A percentile compares a stretch with the other conserved stretches of the same genome.
phyloP scores from a whole-genome alignment of 2,329 filamentous ascomycete species.

The Colletotrichum aenigma region DNA sequence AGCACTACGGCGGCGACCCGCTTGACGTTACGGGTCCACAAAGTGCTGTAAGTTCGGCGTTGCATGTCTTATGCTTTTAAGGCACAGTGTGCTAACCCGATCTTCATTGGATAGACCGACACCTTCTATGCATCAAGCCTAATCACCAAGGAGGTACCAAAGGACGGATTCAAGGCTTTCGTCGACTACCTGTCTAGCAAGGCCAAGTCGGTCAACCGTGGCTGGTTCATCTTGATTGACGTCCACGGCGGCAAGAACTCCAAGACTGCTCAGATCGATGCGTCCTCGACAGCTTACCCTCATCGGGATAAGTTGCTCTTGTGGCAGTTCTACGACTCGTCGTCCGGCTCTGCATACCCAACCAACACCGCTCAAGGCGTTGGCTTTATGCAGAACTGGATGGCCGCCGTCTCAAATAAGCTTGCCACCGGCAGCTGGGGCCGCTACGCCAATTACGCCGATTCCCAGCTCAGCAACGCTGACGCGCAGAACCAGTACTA shows the following conservation, averaged over 20 bases:
- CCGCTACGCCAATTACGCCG: slow-evolving; percentile 59
- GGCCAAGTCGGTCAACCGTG: slow-evolving; percentile 24
- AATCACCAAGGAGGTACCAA: slow-evolving; percentile 28
- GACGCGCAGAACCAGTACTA: slow-evolving; percentile 56
- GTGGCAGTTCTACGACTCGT: slow-evolving; percentile 53
- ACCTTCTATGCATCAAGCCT: slow-evolving; percentile 34
- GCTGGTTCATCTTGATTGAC: slow-evolving; percentile 39
- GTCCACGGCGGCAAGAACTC: slow-evolving; percentile 39
- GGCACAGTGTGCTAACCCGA: background rate
- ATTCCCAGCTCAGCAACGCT: slow-evolving; percentile 48
- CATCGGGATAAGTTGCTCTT: slow-evolving; percentile 52
- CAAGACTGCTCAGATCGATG: slow-evolving; percentile 32
- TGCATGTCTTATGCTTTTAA: background rate
- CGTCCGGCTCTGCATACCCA: slow-evolving; percentile 32
- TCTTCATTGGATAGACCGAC: slow-evolving; percentile 22
- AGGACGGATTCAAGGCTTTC: slow-evolving; percentile 25
- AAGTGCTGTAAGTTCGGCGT: slow-evolving; percentile 4
- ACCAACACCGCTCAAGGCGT: slow-evolving; percentile 30
- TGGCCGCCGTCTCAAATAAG: slow-evolving; percentile 38
- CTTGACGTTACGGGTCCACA: slow-evolving; percentile 30
- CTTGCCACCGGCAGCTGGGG: slow-evolving; percentile 41
- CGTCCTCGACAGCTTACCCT: slow-evolving; percentile 36
- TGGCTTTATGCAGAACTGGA: slow-evolving; percentile 45
- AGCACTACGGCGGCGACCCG: background rate
- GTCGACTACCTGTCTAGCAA: slow-evolving; percentile 29